Evolutionary conservation across 345 rosid species (phyloP), one percentile per base, ranked within the genome.

Genomic region (Corchorus capsularis): DNA sequence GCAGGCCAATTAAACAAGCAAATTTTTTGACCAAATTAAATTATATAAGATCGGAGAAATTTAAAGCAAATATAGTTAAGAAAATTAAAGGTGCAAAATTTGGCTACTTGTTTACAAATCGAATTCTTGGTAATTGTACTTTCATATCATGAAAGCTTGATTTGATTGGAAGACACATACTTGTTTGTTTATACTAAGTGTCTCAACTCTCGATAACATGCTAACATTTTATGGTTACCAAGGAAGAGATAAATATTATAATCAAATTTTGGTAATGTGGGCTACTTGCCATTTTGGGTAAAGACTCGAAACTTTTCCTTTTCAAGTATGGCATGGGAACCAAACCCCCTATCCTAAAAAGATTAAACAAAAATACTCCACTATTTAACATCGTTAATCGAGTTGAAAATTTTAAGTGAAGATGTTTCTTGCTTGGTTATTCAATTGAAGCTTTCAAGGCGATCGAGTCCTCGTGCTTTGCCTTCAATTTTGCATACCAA

Each of bases 391-490:
- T 71, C 63, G 75, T 41, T 56, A 54, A 56, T 41, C 19, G 75
- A 41, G 52, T 56, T 56, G 63, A 41, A 41, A 56, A 19, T 34
- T 41, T 55, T 71, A 6, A 53, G 45, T 13, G 8, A 22, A 6
- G 39, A 61, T 34, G 16, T 71, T 54, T 53, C 8, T 69, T 15
- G 15, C 45, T 4, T 67, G 54, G 12, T 4, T 22, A 9, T 19
- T 60, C 39, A 0, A 5, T 34, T 69, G 45, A 50, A 69, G 4
- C 61, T 45, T 69, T 54, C 34, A 19, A 39, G 63, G 50, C 27
- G 27, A 39, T 6, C 16, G 71, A 37, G 10, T 71, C 74, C 63
- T 71, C 74, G 74, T 60, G 74, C 73, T 69, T 69, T 50, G 73
- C 60, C 27, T 53, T 70, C 54, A 4, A 14, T 7, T 13, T 34